These are phyloP conservation scores for Leccinellum albellum DNA, from an alignment of 768 basidiomycete genomes.

Conservation along the genomic window DNA sequence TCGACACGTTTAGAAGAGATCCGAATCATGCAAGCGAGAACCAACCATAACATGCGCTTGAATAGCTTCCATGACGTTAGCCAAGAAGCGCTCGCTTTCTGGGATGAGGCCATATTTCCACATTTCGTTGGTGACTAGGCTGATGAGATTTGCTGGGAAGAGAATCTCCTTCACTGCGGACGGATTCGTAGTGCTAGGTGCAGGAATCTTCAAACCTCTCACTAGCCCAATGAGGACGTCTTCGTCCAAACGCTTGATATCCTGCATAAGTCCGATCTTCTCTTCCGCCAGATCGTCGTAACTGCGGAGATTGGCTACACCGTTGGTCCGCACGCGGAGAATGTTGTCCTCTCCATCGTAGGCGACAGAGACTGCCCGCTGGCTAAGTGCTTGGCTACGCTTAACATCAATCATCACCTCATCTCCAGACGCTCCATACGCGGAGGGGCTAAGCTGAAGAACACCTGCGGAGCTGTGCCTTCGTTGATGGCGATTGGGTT, in stretches of 20 bases:
- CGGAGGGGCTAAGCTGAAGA: slow-evolving; percentile 54
- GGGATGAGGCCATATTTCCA: slow-evolving; percentile 98
- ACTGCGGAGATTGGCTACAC: slow-evolving; percentile 66
- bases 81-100: slow-evolving; percentile 96
- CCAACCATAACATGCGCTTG: slow-evolving; percentile 97
- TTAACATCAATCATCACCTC: slow-evolving; percentile 74
- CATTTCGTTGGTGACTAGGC: slow-evolving; percentile 99
- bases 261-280: slow-evolving; percentile 91
- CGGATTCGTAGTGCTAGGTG: slow-evolving; percentile 84
- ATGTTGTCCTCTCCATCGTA: slow-evolving; percentile 79
- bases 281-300: slow-evolving; percentile 92
- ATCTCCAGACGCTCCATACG: slow-evolving; percentile 71
- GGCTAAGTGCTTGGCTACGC: slow-evolving; percentile 65
- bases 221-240: slow-evolving; percentile 90
- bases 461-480: slow-evolving; percentile 86
- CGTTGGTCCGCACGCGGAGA: slow-evolving; percentile 60
- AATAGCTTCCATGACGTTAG: slow-evolving; percentile 97
- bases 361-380: slow-evolving; percentile 84
- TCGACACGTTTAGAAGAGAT: slow-evolving; percentile 5
- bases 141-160: slow-evolving; percentile 98
- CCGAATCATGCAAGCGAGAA: slow-evolving; percentile 12
- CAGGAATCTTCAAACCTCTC: slow-evolving; percentile 88
- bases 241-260: slow-evolving; percentile 84
- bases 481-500: slow-evolving; percentile 63
- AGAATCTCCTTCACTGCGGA: slow-evolving; percentile 96